These are phyloP conservation scores for Tuber melanosporum DNA, from an alignment of 495 filamentous ascomycete species.

Conservation along the genomic window DNA sequence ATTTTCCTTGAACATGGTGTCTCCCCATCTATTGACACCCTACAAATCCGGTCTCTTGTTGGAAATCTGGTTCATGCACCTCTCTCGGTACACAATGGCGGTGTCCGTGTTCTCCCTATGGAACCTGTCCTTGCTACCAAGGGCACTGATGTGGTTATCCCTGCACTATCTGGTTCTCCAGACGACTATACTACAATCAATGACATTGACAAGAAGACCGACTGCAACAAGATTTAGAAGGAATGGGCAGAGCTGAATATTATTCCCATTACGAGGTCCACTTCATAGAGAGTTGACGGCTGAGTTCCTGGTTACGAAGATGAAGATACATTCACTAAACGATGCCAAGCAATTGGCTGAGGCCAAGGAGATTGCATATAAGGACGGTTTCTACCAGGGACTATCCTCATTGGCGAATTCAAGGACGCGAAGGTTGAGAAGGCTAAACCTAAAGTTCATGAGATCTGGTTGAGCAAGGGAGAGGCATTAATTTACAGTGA, in stretches of 20 bases:
- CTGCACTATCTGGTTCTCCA: too few relatives aligned
- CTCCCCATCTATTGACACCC: too few relatives aligned
- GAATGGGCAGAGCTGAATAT: conserved; percentile 92
- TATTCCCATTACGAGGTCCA: conserved; percentile 79
- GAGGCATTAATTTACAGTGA: conserved; percentile 89
- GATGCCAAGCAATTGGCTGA: conserved; percentile 81
- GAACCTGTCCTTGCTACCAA: too few relatives aligned
- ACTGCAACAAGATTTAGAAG: conserved; percentile 93
- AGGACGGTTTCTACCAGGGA: conserved; percentile 97
- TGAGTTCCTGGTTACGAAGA: conserved; percentile 72
- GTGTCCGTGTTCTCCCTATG: too few relatives aligned
- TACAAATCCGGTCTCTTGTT: too few relatives aligned
- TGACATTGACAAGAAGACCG: too few relatives aligned
- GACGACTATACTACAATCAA: too few relatives aligned
- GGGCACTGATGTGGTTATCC: too few relatives aligned
- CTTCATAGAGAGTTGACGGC: conserved; percentile 81
- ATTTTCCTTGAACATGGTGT: too few relatives aligned
- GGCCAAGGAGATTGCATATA: conserved; percentile 94
- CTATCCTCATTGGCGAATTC: conserved; percentile 82
- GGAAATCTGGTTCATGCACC: too few relatives aligned
- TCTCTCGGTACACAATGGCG: too few relatives aligned
- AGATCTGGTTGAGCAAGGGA: conserved; percentile 67
- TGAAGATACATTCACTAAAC: conserved; percentile 96
- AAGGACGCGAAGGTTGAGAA: conserved; percentile 69
- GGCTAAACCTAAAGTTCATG: conserved; percentile 70